Conservation (phyloP, 2,329 filamentous ascomycete genomes). For the Arthrobotrys iridis region DNA sequence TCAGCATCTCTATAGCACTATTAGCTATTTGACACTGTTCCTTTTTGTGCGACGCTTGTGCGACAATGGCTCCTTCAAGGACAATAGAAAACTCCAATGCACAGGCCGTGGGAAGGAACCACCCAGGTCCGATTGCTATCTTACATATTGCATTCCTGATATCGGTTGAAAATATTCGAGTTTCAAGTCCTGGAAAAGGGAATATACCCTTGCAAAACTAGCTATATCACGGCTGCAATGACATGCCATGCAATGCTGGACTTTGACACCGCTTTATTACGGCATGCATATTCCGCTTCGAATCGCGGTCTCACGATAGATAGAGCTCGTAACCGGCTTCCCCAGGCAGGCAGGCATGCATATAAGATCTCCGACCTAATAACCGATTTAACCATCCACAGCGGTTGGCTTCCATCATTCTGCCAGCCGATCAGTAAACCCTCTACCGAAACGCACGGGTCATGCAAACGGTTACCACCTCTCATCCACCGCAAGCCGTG, state of each 20-base stretch:
- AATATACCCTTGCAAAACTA: slow-evolving; percentile 16
- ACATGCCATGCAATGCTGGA: slow-evolving; percentile 15
- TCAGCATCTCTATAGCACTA: too few relatives aligned
- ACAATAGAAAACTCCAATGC: background rate
- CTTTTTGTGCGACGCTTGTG: slow-evolving; percentile 8
- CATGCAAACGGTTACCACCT: slow-evolving; percentile 30
- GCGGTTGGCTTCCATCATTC: slow-evolving; percentile 23
- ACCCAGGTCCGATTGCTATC: background rate
- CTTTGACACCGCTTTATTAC: slow-evolving; percentile 31
- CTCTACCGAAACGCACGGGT: slow-evolving; percentile 9
- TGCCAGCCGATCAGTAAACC: slow-evolving; percentile 25
- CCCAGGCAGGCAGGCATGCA: slow-evolving; percentile 15
- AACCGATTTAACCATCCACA: slow-evolving; percentile 31
- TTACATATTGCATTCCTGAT: background rate
- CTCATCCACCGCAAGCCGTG: too few relatives aligned
- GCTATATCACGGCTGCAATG: slow-evolving; percentile 10
- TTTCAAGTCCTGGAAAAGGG: background rate
- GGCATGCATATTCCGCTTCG: slow-evolving; percentile 28
- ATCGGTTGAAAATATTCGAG: slow-evolving; percentile 4
- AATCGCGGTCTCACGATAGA: background rate
- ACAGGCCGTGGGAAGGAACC: background rate
- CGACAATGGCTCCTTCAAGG: background rate
- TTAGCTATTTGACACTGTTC: background rate
- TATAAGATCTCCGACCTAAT: slow-evolving; percentile 40
- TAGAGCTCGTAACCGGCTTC: background rate